Conservation (phyloP, 2,329 filamentous ascomycete species). For the Colletotrichum liriopes region DNA sequence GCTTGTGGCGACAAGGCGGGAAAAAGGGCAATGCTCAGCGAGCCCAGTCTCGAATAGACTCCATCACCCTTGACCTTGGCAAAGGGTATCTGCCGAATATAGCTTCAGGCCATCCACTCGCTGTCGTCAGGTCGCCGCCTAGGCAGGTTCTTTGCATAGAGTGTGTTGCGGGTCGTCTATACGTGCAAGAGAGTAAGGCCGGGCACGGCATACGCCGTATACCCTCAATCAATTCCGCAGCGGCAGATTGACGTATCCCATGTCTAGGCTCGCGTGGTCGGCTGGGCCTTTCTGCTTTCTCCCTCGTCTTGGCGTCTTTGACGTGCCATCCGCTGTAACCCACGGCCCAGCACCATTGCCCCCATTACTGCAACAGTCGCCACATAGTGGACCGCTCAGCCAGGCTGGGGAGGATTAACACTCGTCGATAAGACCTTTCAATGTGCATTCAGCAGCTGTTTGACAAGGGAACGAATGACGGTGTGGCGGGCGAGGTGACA, state of each 20-base stretch:
- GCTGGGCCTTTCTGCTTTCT: conserved; percentile 1
- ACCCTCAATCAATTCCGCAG: conserved; percentile 17
- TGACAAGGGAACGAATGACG: conserved; percentile 19
- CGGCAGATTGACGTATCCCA: conserved; percentile 35
- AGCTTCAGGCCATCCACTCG: background rate
- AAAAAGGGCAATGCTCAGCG: background rate
- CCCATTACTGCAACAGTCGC: conserved; percentile 12
- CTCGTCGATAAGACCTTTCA: conserved; percentile 6
- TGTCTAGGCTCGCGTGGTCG: conserved; percentile 29
- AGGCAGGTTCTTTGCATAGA: conserved; percentile 7
- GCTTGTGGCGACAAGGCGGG: background rate
- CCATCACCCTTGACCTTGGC: conserved; percentile 15
- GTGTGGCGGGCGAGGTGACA: conserved; percentile 16
- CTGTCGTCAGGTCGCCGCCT: conserved; percentile 3
- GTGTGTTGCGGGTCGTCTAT: conserved; percentile 5
- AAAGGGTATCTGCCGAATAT: conserved; percentile 31
- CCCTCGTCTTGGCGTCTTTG: conserved; percentile 14
- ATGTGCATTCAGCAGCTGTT: background rate
- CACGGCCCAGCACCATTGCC: conserved; percentile 5
- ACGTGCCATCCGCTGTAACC: conserved; percentile 29
- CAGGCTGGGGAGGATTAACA: background rate
- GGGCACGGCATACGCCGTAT: conserved; percentile 3
- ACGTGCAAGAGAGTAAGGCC: conserved; percentile 10
- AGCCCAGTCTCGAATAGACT: conserved; percentile 18
- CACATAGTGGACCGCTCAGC: background rate